Conservation (phyloP, 345 rosid species). For the Nephelium lappaceum region DNA sequence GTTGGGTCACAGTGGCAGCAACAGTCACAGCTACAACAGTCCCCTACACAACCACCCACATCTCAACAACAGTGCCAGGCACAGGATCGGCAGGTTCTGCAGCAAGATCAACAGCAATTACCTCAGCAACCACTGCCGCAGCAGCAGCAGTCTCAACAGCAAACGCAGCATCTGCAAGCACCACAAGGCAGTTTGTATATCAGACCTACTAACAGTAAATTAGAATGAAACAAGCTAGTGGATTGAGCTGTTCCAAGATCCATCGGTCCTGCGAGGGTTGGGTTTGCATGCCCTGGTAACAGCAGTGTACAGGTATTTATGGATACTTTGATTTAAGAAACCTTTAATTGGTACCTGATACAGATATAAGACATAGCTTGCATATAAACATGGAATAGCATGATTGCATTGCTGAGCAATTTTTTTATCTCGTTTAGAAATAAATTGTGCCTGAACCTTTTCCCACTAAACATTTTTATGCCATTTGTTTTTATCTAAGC, state of each 20-base stretch:
- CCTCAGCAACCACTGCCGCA: constrained; percentile 34
- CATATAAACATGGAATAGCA: background rate
- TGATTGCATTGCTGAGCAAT: background rate
- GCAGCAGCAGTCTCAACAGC: constrained; percentile 59
- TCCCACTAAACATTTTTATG: background rate
- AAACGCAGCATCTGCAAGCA: constrained; percentile 61
- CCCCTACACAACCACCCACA: constrained; percentile 42
- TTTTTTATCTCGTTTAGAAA: background rate
- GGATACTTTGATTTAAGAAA: background rate
- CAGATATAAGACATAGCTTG: background rate
- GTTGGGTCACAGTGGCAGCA: constrained; percentile 53
- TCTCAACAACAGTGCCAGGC: constrained; percentile 57
- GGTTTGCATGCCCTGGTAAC: constrained; percentile 58
- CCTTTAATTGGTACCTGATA: background rate
- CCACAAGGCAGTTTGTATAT: constrained; percentile 59
- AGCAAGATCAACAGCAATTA: constrained; percentile 39
- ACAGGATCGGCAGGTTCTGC: constrained; percentile 45
- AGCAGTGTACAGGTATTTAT: constrained; percentile 76
- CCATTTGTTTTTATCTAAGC: background rate
- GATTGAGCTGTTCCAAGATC: constrained; percentile 49
- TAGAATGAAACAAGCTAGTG: constrained; percentile 57
- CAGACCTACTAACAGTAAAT: constrained; percentile 61
- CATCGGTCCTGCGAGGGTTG: constrained; percentile 48
- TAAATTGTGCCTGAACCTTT: background rate
- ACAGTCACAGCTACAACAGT: constrained; percentile 47